Evolutionary conservation across 768 basidiomycete species (phyloP).

Genomic region (Suillus tomentosus): DNA sequence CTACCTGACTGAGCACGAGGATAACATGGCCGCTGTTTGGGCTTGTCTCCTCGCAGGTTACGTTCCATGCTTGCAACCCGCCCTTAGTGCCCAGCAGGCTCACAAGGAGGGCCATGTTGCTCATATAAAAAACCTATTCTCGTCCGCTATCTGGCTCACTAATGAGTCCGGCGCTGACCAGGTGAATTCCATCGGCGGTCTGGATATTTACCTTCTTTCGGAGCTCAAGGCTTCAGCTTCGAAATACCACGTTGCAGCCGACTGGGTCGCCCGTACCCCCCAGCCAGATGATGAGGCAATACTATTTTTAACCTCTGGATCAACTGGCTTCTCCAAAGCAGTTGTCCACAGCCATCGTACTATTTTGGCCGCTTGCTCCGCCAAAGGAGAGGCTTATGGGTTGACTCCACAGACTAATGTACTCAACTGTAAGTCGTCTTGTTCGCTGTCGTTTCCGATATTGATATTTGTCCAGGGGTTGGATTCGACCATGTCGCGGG

Average conservation of each 20-base stretch:
- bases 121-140: constrained; percentile 14
- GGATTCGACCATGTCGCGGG: constrained; percentile 47
- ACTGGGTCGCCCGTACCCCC: constrained; percentile 9
- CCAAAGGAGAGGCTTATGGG: constrained; percentile 36
- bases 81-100: constrained; percentile 13
- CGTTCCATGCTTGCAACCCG: constrained; percentile 13
- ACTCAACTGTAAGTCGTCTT: constrained; percentile 35
- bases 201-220: constrained; percentile 12
- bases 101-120: constrained; percentile 15
- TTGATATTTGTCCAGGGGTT: constrained; percentile 28
- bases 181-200: constrained; percentile 8
- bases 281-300: constrained; percentile 14
- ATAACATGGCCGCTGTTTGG: constrained; percentile 16
- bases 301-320: constrained; percentile 32
- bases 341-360: constrained; percentile 35
- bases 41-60: constrained; percentile 14
- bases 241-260: constrained; percentile 1
- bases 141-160: constrained; percentile 13
- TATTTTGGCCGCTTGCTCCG: constrained; percentile 33
- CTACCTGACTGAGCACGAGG: constrained; percentile 15
- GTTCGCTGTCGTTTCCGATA: not conserved
- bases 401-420: constrained; percentile 33
- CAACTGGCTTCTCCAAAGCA: constrained; percentile 38
- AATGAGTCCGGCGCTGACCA: constrained; percentile 12
- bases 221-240: constrained; percentile 9